A percentile compares a stretch with the other conserved stretches of the same genome.
These are phyloP conservation scores for Canavalia ensiformis DNA, from an alignment of 306 rosid genomes.

Conservation along the genomic window DNA sequence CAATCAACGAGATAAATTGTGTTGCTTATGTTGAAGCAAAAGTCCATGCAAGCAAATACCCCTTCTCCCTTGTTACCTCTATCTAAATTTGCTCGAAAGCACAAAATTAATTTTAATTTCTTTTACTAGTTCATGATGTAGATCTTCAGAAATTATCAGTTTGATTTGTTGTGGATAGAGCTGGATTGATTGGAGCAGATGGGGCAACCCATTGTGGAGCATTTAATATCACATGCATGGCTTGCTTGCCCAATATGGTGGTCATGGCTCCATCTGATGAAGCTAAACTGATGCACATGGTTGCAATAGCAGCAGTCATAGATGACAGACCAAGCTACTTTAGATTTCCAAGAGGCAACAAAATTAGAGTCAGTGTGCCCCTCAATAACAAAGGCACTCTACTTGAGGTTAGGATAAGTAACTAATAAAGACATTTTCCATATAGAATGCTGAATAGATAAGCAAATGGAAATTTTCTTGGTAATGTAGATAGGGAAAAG, in stretches of 20 bases:
- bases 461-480: background rate
- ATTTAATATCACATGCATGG: conserved; percentile 61
- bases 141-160: conserved; percentile 85
- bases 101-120: conserved; percentile 2
- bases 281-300: conserved; percentile 87
- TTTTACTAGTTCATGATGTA: conserved; percentile 64
- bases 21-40: conserved; percentile 3
- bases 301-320: conserved; percentile 68
- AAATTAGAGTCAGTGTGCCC: conserved; percentile 70
- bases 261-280: conserved; percentile 92
- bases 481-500: conserved; percentile 71
- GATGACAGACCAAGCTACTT: conserved; percentile 68
- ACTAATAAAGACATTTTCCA: background rate
- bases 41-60: conserved; percentile 44
- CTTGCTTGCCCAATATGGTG: conserved; percentile 90
- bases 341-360: conserved; percentile 84
- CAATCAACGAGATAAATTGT: conserved; percentile 38
- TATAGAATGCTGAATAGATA: background rate
- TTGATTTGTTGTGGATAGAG: conserved; percentile 80
- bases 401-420: conserved; percentile 65
- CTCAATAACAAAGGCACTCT: conserved; percentile 67
- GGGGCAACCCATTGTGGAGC: conserved; percentile 84
- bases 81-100: conserved; percentile 34
- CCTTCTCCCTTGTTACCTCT: conserved; percentile 37
- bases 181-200: conserved; percentile 88